These are phyloP conservation scores for Eucalyptus tenuipes DNA, from an alignment of 345 rosid species.

Conservation along the genomic window DNA sequence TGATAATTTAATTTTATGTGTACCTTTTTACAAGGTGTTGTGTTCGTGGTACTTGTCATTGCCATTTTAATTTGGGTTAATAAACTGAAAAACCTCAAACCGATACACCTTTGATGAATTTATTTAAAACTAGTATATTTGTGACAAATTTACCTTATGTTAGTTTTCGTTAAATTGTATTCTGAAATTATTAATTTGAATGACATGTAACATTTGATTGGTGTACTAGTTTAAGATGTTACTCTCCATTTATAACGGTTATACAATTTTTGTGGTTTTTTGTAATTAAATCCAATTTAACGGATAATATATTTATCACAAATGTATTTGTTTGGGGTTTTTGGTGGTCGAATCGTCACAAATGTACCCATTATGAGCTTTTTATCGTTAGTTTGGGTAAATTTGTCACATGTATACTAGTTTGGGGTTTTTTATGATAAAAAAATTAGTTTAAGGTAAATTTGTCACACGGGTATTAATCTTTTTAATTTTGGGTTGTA, in stretches of 20 bases:
- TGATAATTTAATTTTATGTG: neutral
- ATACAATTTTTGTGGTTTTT: too few species aligned
- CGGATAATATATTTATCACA: rapidly evolving
- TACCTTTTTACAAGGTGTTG: neutral
- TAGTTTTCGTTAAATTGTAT: rapidly evolving
- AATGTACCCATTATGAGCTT: rapidly evolving
- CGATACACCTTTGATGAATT: too few species aligned
- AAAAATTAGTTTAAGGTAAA: rapidly evolving
- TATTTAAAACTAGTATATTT: too few species aligned
- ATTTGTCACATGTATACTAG: rapidly evolving
- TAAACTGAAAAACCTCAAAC: rapidly evolving
- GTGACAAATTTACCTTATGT: rapidly evolving
- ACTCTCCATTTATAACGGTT: too few species aligned
- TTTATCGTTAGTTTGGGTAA: too few species aligned
- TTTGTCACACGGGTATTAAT: rapidly evolving
- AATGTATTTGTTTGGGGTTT: too few species aligned
- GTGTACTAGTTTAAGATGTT: rapidly evolving
- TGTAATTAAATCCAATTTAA: too few species aligned
- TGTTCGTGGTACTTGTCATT: neutral
- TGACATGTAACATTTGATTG: too few species aligned
- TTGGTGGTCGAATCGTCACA: rapidly evolving
- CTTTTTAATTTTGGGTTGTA: neutral
- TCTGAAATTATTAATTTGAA: too few species aligned
- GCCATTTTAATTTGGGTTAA: too few species aligned
- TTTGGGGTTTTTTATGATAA: rapidly evolving